Percentiles rank a stretch among this genome's conserved stretches.
Conservation (phyloP, 139 green algal species). For the Chlorella sp. region DNA sequence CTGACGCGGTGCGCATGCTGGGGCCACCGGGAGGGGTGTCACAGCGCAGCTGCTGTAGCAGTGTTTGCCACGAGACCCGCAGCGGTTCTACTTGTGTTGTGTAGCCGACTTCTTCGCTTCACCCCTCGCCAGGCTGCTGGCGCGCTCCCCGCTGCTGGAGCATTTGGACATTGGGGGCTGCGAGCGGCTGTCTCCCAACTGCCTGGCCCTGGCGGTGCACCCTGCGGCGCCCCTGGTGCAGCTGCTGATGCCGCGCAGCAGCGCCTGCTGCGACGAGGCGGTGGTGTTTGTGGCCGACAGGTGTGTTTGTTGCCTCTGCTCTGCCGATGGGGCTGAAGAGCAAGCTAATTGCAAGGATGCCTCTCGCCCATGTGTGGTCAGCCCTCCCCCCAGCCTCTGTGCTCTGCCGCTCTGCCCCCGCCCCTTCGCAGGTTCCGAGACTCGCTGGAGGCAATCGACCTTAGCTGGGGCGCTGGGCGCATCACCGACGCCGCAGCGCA, state of each 20-base stretch:
- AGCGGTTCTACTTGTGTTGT: not conserved
- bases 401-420: not conserved
- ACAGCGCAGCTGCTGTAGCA: not conserved
- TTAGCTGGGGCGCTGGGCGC: conserved; percentile 15
- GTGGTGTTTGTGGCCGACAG: conserved; percentile 20
- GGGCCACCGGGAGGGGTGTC: not conserved
- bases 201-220: conserved; percentile 3
- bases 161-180: conserved; percentile 21
- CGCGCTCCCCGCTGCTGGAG: conserved; percentile 3
- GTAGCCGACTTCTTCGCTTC: not conserved
- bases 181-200: conserved; percentile 15
- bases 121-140: conserved; percentile 7
- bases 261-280: conserved; percentile 20
- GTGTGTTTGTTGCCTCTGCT: not conserved
- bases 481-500: conserved; percentile 7
- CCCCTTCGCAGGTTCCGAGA: conserved; percentile 5
- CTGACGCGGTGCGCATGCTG: not conserved
- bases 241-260: conserved; percentile 13
- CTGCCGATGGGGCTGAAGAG: not conserved
- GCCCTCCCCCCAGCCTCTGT: not conserved
- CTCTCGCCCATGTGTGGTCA: not conserved
- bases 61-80: not conserved
- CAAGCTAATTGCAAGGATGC: not conserved
- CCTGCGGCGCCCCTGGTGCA: conserved; percentile 2
- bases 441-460: conserved; percentile 3